Conservation (phyloP, 768 basidiomycete genomes). For the Kwoniella shandongensis region DNA sequence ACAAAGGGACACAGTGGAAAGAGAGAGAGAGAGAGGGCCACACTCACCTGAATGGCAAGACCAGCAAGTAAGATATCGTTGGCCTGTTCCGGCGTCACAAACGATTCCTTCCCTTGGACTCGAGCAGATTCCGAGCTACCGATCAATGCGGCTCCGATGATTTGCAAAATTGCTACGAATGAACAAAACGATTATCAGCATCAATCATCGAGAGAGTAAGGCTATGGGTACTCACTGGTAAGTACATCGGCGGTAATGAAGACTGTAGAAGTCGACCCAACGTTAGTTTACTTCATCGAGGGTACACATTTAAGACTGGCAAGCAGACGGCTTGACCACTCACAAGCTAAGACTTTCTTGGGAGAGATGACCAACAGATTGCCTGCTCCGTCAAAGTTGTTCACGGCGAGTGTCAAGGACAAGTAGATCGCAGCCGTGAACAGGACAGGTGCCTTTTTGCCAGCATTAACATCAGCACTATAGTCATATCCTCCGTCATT, state of each 20-base stretch:
- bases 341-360: slow-evolving; percentile 43
- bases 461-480: too few relatives aligned
- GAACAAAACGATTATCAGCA: background rate
- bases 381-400: slow-evolving; percentile 28
- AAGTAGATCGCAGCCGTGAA: slow-evolving; percentile 52
- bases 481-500: background rate
- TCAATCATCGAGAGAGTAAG: background rate
- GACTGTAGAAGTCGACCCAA: slow-evolving; percentile 13
- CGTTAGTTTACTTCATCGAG: too few relatives aligned
- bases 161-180: slow-evolving; percentile 44
- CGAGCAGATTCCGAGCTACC: slow-evolving; percentile 48
- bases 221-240: slow-evolving; percentile 28
- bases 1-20: background rate
- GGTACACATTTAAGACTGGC: too few relatives aligned
- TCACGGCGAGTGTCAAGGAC: slow-evolving; percentile 39
- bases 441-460: slow-evolving; percentile 48
- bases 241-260: slow-evolving; percentile 48
- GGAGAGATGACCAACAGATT: slow-evolving; percentile 42
- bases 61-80: slow-evolving; percentile 54
- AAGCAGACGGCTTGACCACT: background rate
- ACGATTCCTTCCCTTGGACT: slow-evolving; percentile 24
- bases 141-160: slow-evolving; percentile 52
- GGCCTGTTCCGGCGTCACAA: slow-evolving; percentile 43
- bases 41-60: slow-evolving; percentile 50
- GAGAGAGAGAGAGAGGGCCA: background rate